Base-by-base conservation (phyloP, 345 rosid species). In the Isatis tinctoria region DNA sequence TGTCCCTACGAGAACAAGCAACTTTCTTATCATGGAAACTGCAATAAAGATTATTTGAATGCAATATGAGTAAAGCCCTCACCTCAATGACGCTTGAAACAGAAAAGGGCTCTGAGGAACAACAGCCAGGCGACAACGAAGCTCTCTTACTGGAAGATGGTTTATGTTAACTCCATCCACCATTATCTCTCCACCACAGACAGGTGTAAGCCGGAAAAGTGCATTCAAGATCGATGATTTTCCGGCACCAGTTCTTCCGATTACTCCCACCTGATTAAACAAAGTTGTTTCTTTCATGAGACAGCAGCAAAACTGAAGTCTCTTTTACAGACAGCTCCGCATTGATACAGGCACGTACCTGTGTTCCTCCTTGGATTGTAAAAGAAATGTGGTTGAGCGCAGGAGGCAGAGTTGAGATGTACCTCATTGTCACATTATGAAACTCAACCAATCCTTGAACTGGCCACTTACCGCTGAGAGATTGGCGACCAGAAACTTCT, bases 201-300 rank as follows among this genome's bases (percentile, higher is more conserved):
- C 74, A 32, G 89, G 88, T 54, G 81, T 75, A 8, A 93, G 97
- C 78, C 89, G 86, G 80, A 93, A 88, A 65, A 93, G 91, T 28
- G 91, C 92, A 82, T 89, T 93, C 87, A 93, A 80, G 76, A 93
- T 53, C 36, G 96, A 91, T 27, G 98, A 91, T 74, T 93, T 93
- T 63, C 98, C 98, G 5, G 96, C 96, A 73, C 98, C 97, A 11
- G 98, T 93, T 86, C 98, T 88, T 76, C 96, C 96, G 43, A 93
- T 84, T 33, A 93, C 83, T 76, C 95, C 98, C 67, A 89, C 97
- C 98, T 91, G 77, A 61, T 73, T 53, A 10, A 43, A 20, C 24
- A 44, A 58, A 14, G 4, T 26, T 65, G 37, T 53, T 53, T 37
- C 33, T 68, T 43, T 14, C 62, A 72, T 32, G 9, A 51, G n/a